Percentiles rank a stretch among this genome's conserved stretches.
phyloP scores from a whole-genome alignment of 345 rosid genomes.

The Bruguiera gymnorhiza region DNA sequence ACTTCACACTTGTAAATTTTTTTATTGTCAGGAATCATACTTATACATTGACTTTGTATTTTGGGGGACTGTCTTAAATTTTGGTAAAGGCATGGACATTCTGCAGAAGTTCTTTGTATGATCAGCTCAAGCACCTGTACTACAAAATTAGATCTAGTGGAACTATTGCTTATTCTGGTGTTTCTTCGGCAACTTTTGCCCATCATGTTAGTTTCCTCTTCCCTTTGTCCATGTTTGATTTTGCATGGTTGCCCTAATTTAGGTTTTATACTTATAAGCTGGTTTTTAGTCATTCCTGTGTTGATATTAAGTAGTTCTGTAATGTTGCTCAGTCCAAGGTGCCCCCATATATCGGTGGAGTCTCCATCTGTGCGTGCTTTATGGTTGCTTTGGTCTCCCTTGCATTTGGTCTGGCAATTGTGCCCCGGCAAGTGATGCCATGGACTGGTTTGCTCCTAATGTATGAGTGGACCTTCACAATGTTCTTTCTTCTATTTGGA shows the following conservation, averaged over 20 bases:
- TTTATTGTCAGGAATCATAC: background rate
- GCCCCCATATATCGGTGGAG: conserved; percentile 62
- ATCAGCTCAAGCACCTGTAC: conserved; percentile 59
- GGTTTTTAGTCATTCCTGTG: background rate
- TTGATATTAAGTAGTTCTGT: conserved; percentile 41
- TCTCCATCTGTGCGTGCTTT: conserved; percentile 58
- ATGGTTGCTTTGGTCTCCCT: conserved; percentile 46
- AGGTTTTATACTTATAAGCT: background rate
- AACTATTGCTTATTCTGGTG: conserved; percentile 51
- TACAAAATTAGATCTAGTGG: conserved; percentile 56
- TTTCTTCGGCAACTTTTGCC: conserved; percentile 51
- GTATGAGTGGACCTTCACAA: conserved; percentile 83
- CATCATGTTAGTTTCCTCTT: conserved; percentile 40
- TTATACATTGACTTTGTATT: background rate
- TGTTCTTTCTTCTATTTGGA: conserved; percentile 64
- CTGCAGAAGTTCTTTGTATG: conserved; percentile 56
- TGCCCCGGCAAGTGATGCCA: conserved; percentile 83
- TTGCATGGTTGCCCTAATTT: background rate
- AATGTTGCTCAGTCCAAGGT: conserved; percentile 48
- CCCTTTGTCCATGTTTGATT: conserved; percentile 9
- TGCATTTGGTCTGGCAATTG: conserved; percentile 57
- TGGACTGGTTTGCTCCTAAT: conserved; percentile 85
- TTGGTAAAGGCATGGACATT: conserved; percentile 53
- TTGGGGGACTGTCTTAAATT: background rate
- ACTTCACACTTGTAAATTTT: background rate